A percentile compares a stretch with the other conserved stretches of the same genome.
Conservation (phyloP, 345 rosid genomes). For the Aquilaria sinensis region DNA sequence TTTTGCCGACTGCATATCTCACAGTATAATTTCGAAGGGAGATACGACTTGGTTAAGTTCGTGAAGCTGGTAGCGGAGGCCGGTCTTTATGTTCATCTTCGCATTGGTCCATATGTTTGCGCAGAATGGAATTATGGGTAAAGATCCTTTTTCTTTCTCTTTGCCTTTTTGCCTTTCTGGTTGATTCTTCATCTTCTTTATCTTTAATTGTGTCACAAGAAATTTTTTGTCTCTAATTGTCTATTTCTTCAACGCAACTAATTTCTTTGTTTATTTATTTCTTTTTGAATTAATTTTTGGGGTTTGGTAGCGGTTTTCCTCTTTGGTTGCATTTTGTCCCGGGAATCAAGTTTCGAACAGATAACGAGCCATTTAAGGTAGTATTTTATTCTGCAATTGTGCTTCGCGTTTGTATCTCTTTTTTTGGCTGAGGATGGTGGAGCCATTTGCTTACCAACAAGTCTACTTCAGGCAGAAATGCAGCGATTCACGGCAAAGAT, state of each 20-base stretch:
- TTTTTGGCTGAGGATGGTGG: conserved; percentile 4
- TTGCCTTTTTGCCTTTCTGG: not conserved
- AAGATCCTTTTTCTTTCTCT: not conserved
- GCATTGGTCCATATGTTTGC: conserved; percentile 94
- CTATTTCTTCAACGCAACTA: no score
- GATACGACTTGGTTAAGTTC: conserved; percentile 80
- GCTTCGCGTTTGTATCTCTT: not conserved
- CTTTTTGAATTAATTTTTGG: not conserved
- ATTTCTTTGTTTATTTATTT: not conserved
- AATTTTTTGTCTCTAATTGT: not conserved
- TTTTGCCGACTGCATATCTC: not conserved
- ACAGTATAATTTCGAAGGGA: conserved; percentile 88
- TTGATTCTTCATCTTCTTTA: not conserved
- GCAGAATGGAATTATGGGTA: conserved; percentile 99
- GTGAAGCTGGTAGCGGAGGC: conserved; percentile 76
- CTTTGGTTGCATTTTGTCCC: conserved; percentile 89
- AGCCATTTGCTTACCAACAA: not conserved
- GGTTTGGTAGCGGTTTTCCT: conserved; percentile 74
- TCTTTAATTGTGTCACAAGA: not conserved
- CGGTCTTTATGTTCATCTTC: conserved; percentile 86
- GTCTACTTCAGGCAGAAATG: conserved; percentile 66
- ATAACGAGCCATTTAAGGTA: conserved; percentile 90
- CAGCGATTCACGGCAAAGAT: conserved; percentile 81
- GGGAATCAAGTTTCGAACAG: conserved; percentile 79
- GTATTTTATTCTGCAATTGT: not conserved